Conservation (phyloP, 164 flowering plant species). For the Pachysandra terminalis region DNA sequence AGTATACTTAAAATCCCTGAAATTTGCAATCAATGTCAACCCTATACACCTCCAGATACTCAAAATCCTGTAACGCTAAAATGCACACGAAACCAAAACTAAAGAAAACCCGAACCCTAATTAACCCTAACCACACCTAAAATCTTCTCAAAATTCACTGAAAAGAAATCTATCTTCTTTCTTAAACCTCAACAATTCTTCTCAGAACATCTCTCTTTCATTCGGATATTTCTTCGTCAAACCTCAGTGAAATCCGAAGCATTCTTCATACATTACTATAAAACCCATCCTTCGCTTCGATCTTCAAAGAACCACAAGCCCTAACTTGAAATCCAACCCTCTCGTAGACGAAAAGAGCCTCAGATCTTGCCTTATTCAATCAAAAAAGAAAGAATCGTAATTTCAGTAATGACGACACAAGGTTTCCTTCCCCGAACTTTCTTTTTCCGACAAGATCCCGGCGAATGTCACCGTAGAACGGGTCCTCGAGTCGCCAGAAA, state of each 20-base stretch:
- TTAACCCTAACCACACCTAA: too few relatives aligned
- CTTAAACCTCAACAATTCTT: neutral
- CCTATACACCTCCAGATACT: constrained; percentile 1
- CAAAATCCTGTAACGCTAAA: neutral
- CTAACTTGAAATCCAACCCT: neutral
- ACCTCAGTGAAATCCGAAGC: neutral
- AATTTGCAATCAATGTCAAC: too few relatives aligned
- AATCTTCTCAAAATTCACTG: too few relatives aligned
- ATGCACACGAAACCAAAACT: neutral
- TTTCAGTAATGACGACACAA: neutral
- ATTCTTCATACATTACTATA: neutral
- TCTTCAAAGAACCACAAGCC: neutral
- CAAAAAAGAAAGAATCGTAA: neutral
- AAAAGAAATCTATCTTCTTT: neutral
- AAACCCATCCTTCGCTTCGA: neutral
- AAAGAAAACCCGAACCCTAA: neutral
- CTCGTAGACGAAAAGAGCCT: neutral
- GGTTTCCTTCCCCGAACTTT: too few relatives aligned
- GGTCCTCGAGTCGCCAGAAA: neutral
- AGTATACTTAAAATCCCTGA: neutral
- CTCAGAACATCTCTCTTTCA: neutral
- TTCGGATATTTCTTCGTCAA: neutral
- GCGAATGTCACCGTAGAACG: neutral
- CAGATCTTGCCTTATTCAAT: constrained; percentile 6
- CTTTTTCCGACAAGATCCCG: constrained; percentile 5